These are phyloP conservation scores for Ensete glaucum DNA, from an alignment of 176 grass and related monocot species.

Conservation along the genomic window DNA sequence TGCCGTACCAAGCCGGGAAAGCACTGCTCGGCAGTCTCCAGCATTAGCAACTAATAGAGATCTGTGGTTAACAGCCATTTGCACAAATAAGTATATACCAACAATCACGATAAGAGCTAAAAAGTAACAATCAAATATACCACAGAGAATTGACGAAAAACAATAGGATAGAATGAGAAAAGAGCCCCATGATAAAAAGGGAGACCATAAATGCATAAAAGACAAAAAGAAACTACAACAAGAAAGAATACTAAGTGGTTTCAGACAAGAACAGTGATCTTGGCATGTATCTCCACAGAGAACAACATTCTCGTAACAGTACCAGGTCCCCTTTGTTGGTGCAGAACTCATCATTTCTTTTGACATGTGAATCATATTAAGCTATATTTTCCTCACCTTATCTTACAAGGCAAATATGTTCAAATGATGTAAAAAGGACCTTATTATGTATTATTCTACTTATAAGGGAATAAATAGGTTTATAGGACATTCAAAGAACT, in stretches of 20 bases:
- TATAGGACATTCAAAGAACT: too few species aligned
- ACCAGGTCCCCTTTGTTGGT: too few species aligned
- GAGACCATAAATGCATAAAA: neutral
- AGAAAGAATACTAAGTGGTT: neutral
- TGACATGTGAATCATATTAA: too few species aligned
- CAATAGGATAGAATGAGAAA: neutral
- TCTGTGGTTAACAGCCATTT: conserved; percentile 23
- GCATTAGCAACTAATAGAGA: conserved; percentile 87
- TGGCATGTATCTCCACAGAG: too few species aligned
- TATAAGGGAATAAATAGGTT: too few species aligned
- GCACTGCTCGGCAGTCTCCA: conserved; percentile 81
- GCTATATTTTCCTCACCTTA: too few species aligned
- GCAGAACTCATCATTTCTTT: too few species aligned
- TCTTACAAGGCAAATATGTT: too few species aligned
- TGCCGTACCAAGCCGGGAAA: conserved; percentile 44
- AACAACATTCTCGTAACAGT: too few species aligned
- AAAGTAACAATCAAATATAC: neutral
- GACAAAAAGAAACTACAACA: neutral
- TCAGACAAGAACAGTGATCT: too few species aligned
- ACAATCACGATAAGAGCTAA: neutral
- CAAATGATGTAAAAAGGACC: too few species aligned
- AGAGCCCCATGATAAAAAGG: neutral
- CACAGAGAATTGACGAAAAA: neutral
- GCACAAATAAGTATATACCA: neutral
- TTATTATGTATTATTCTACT: too few species aligned